A percentile compares a stretch with the other conserved stretches of the same genome.
Conservation (phyloP, 2,329 filamentous ascomycete species). For the Apiospora kogelbergensis region DNA sequence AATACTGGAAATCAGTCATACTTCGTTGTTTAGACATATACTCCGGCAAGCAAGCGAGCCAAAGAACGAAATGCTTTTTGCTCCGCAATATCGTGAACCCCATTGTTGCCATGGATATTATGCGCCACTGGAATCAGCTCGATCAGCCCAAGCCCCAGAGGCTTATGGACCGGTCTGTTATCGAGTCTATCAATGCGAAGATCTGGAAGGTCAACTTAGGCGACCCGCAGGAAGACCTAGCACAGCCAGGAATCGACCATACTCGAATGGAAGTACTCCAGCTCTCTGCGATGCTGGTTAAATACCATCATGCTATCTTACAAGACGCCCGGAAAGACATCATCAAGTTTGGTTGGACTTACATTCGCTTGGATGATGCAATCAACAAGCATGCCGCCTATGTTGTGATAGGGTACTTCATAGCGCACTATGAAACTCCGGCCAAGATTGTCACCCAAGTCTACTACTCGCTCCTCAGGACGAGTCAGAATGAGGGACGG, state of each 20-base stretch:
- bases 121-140: conserved; percentile 70
- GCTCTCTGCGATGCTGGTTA: conserved; percentile 90
- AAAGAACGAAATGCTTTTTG: conserved; percentile 90
- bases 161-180: conserved; percentile 82
- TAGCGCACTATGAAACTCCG: conserved; percentile 93
- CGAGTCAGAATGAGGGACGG: conserved; percentile 92
- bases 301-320: conserved; percentile 85
- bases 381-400: conserved; percentile 99
- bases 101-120: conserved; percentile 94
- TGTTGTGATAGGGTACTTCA: conserved; percentile 96
- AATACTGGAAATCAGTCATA: conserved; percentile 81
- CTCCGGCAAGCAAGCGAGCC: conserved; percentile 72
- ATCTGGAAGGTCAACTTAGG: conserved; percentile 90
- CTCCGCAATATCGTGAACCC: conserved; percentile 93
- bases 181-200: conserved; percentile 86
- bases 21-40: conserved; percentile 88
- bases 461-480: conserved; percentile 85
- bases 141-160: conserved; percentile 60
- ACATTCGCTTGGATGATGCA: conserved; percentile 95
- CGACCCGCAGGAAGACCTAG: conserved; percentile 79
- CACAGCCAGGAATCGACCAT: conserved; percentile 87
- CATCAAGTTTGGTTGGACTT: conserved; percentile 99
- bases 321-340: conserved; percentile 95
- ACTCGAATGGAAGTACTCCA: conserved; percentile 95
- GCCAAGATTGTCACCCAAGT: conserved; percentile 95